Conservation (phyloP, 805 yeast species). For the Zygosaccharomyces siamensis region DNA sequence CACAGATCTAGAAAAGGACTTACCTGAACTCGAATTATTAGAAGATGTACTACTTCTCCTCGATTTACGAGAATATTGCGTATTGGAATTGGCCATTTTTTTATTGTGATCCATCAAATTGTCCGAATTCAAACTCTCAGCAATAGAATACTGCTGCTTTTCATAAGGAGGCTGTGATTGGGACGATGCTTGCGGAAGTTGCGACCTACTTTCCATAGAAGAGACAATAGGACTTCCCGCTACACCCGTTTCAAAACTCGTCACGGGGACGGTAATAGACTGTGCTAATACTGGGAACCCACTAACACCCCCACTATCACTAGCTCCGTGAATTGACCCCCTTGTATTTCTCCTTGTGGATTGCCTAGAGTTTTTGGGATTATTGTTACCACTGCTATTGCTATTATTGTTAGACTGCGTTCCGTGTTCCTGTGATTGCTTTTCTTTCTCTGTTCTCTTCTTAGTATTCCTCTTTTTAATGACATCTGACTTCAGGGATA, state of each 20-base stretch:
- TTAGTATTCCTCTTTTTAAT: slow-evolving; percentile 67
- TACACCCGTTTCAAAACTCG: slow-evolving; percentile 10
- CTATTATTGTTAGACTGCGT: slow-evolving; percentile 1
- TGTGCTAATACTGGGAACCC: slow-evolving; percentile 3
- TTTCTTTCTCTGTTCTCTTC: slow-evolving; percentile 51
- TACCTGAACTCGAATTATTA: slow-evolving; percentile 28
- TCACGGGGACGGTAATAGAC: slow-evolving; percentile 11
- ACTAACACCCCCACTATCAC: neutral
- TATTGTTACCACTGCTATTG: slow-evolving; percentile 7
- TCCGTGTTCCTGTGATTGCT: slow-evolving; percentile 10
- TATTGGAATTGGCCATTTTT: slow-evolving; percentile 8
- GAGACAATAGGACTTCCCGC: slow-evolving; percentile 6
- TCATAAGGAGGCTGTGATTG: slow-evolving; percentile 3
- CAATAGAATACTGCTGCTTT: neutral
- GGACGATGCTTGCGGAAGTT: neutral
- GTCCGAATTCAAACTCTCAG: slow-evolving; percentile 17
- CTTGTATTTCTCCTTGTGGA: slow-evolving; percentile 13
- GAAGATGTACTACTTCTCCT: slow-evolving; percentile 33
- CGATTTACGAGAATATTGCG: slow-evolving; percentile 14
- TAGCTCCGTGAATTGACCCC: neutral
- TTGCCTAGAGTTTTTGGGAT: slow-evolving; percentile 7
- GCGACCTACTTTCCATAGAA: slow-evolving; percentile 10
- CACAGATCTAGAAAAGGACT: slow-evolving; percentile 30
- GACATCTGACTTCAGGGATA: slow-evolving; percentile 85
- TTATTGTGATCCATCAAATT: slow-evolving; percentile 20